Evolutionary conservation across 1,139 yeast genomes (phyloP).

Genomic region (Sugiyamaella xylanicola): DNA sequence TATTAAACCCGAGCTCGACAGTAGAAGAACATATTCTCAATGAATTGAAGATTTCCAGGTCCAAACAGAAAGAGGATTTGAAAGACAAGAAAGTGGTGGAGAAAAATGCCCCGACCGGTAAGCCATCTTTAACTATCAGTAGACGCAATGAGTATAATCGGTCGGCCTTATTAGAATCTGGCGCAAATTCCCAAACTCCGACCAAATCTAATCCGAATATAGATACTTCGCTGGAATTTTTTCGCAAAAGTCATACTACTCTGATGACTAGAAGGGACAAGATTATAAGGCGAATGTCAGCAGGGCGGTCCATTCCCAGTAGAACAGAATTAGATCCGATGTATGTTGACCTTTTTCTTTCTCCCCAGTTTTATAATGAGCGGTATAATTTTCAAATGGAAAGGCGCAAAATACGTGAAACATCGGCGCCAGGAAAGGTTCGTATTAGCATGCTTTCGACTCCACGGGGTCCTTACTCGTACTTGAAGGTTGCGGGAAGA

Average conservation of each 20-base stretch:
- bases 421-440: conserved; percentile 16
- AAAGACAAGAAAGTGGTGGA: neutral
- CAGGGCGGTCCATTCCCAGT: conserved; percentile 8
- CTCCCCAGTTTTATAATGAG: conserved; percentile 26
- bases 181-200: conserved; percentile 5
- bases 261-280: conserved; percentile 20
- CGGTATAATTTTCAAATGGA: conserved; percentile 16
- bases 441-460: conserved; percentile 23
- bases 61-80: neutral
- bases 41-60: neutral
- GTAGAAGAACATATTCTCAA: conserved; percentile 5
- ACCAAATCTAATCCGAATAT: conserved; percentile 5
- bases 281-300: conserved; percentile 3
- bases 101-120: conserved; percentile 1
- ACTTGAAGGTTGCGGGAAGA: conserved; percentile 25
- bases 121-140: conserved; percentile 2
- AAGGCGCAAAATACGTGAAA: conserved; percentile 18
- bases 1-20: neutral
- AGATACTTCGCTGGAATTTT: conserved; percentile 12
- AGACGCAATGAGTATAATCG: conserved; percentile 19
- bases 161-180: conserved; percentile 1
- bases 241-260: conserved; percentile 17
- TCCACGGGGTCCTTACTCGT: conserved; percentile 28
- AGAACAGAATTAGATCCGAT: conserved; percentile 24
- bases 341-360: conserved; percentile 30